Conservation (phyloP, 1,139 yeast species). For the Saccharomyces pastorianus region DNA sequence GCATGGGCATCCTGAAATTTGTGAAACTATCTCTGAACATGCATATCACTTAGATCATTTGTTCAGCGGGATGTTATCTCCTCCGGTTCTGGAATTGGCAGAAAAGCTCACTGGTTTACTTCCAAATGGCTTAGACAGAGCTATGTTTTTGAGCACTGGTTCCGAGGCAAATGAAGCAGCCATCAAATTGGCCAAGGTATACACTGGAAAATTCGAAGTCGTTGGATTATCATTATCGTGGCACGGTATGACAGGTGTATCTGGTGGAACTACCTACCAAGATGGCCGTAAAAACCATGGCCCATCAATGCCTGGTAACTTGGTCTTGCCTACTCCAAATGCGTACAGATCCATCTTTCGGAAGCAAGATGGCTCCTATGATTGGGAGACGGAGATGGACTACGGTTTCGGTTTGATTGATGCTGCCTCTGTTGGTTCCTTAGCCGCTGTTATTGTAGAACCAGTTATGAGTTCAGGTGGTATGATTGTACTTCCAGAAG, state of each 20-base stretch:
- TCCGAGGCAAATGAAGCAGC: conserved; percentile 25
- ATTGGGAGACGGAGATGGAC: conserved; percentile 26
- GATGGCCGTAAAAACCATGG: conserved; percentile 23
- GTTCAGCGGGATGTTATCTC: conserved; percentile 25
- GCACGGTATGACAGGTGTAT: conserved; percentile 29
- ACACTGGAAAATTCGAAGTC: conserved; percentile 24
- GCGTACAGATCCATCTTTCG: conserved; percentile 25
- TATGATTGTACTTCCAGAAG: conserved; percentile 18
- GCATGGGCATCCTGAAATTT: conserved; percentile 23
- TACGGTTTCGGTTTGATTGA: conserved; percentile 19
- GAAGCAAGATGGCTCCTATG: conserved; percentile 23
- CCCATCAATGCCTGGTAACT: neutral
- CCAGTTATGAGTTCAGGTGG: conserved; percentile 11
- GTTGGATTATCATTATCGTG: conserved; percentile 27
- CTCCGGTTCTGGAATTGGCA: conserved; percentile 25
- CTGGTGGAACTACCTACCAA: conserved; percentile 22
- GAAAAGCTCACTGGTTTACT: conserved; percentile 16
- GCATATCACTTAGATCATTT: conserved; percentile 22
- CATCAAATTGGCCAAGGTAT: conserved; percentile 22
- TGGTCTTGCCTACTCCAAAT: conserved; percentile 16
- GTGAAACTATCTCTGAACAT: conserved; percentile 14
- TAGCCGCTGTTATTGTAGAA: conserved; percentile 20
- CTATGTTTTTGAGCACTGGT: conserved; percentile 24
- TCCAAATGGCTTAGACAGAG: conserved; percentile 22
- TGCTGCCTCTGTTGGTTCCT: conserved; percentile 21